Evolutionary conservation across 2,329 filamentous ascomycete species (phyloP).

Genomic region (Coniochaeta ligniaria): DNA sequence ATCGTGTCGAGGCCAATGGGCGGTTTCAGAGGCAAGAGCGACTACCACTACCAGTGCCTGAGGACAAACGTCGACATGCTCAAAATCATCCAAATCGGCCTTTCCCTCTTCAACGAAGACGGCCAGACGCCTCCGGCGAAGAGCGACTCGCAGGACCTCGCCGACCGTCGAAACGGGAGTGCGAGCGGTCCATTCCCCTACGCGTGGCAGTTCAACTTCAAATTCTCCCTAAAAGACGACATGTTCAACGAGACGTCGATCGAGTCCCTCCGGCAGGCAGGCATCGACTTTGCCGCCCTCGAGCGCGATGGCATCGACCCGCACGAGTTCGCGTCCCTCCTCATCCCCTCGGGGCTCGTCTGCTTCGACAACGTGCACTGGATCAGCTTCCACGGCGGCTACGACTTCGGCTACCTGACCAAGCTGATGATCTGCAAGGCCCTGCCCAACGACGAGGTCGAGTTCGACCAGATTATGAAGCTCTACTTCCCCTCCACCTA

Average conservation of each 20-base stretch:
- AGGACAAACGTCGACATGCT: slow-evolving; percentile 96
- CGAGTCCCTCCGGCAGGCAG: slow-evolving; percentile 79
- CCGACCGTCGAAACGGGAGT: slow-evolving; percentile 29
- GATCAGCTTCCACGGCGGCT: slow-evolving; percentile 97
- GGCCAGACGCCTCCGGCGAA: slow-evolving; percentile 78
- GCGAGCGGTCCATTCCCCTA: slow-evolving; percentile 58
- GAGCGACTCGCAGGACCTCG: slow-evolving; percentile 39
- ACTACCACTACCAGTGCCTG: slow-evolving; percentile 97
- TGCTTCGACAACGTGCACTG: slow-evolving; percentile 84
- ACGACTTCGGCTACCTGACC: slow-evolving; percentile 95
- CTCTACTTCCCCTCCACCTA: slow-evolving; percentile 91
- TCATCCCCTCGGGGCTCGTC: slow-evolving; percentile 88
- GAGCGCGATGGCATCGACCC: slow-evolving; percentile 88
- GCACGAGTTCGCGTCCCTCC: slow-evolving; percentile 76
- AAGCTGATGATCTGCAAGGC: slow-evolving; percentile 82
- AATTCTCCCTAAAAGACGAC: slow-evolving; percentile 87
- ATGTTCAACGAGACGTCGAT: slow-evolving; percentile 98
- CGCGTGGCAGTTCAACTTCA: slow-evolving; percentile 99
- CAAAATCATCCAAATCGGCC: slow-evolving; percentile 94
- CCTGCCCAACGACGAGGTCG: slow-evolving; percentile 80
- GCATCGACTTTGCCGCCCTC: slow-evolving; percentile 83
- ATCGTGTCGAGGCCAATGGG: slow-evolving; percentile 95
- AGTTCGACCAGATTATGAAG: slow-evolving; percentile 83
- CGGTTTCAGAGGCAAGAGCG: slow-evolving; percentile 86
- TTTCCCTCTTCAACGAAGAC: slow-evolving; percentile 86